Evolutionary conservation across 495 filamentous ascomycete genomes (phyloP), one percentile per base, ranked within the genome.

Genomic region (Aspergillus biplanus): DNA sequence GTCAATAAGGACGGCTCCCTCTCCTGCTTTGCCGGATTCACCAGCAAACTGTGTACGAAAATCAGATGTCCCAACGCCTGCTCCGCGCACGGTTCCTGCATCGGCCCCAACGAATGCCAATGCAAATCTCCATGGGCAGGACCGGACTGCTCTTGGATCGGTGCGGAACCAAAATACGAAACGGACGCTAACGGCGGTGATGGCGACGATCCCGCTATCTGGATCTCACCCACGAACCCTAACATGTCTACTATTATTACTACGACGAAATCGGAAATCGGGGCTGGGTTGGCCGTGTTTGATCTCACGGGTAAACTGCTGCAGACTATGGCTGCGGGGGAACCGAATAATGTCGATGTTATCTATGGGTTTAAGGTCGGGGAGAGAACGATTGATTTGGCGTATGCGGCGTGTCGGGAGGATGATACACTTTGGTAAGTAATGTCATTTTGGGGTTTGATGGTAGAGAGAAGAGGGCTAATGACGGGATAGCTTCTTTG

Each of bases 261-360:
- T 27, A 59, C 57, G 1, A 59, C 57, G 4, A 59, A 59, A 21
- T 59, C 57, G 3, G 57, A 59, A 27, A 27, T 52, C 15, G 57
- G 57, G 2, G 57, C 57, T 2, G 57, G 57, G 3, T 16, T 59
- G 31, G 57, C 57, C 1, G 57, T 59, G 4, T 59, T 59, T 13
- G 57, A 59, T 39, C 57, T 59, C 44, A 18, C 32, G 7, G 57
- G 57, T 6, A 52, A 59, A 7, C 46, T 59, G 31, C 57, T 59
- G 4, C 57, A 59, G 46, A 59, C 47, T 7, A 35, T 59, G 44
- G 15, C 57, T 9, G 57, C 57, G 12, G 57, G 57, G 11, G 57
- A 59, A 32, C 57, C 57, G 47, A 59, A 52, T 50, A 59, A 59
- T 16, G 57, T 59, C 4, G 57, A 59, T 59, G 33, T 59, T 31